Percentiles rank a stretch among this genome's conserved stretches.
Conservation (phyloP, 495 filamentous ascomycete species). For the Cryomyces antarcticus region DNA sequence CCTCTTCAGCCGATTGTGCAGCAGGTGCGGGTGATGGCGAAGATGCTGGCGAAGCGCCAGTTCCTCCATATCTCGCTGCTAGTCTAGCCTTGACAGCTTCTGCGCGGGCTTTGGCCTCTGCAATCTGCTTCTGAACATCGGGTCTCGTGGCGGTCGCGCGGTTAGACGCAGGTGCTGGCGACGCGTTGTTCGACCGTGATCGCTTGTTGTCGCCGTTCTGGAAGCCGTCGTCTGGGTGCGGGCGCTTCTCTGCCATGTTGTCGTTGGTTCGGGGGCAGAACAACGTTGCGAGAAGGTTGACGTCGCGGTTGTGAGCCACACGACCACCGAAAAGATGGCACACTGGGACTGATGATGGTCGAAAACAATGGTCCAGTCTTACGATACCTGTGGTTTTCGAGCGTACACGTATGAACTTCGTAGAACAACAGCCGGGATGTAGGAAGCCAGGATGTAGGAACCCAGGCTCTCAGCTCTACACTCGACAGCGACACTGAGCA, state of each 20-base stretch:
- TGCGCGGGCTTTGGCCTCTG: conserved; percentile 40
- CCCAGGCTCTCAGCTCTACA: no score
- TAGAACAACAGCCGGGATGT: no score
- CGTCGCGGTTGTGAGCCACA: no score
- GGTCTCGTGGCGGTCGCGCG: conserved; percentile 20
- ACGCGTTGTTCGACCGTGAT: conserved; percentile 38
- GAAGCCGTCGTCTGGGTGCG: conserved; percentile 32
- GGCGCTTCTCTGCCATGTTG: conserved; percentile 25
- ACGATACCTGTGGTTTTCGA: no score
- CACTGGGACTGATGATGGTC: no score
- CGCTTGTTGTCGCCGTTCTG: conserved; percentile 32
- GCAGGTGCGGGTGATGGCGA: conserved; percentile 22
- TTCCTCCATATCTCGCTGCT: conserved; percentile 22
- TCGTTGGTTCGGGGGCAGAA: no score
- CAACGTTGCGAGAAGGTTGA: no score
- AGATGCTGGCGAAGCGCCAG: conserved; percentile 12
- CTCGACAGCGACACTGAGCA: no score
- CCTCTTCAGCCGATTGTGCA: conserved; percentile 4
- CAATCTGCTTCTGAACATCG: conserved; percentile 39
- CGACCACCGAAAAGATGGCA: no score
- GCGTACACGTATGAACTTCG: no score
- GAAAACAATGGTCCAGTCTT: no score
- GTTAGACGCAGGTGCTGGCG: conserved; percentile 26
- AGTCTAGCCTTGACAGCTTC: conserved; percentile 35
- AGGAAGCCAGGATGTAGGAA: no score